Conservation (phyloP, 164 flowering plant genomes). For the Buxus sempervirens region DNA sequence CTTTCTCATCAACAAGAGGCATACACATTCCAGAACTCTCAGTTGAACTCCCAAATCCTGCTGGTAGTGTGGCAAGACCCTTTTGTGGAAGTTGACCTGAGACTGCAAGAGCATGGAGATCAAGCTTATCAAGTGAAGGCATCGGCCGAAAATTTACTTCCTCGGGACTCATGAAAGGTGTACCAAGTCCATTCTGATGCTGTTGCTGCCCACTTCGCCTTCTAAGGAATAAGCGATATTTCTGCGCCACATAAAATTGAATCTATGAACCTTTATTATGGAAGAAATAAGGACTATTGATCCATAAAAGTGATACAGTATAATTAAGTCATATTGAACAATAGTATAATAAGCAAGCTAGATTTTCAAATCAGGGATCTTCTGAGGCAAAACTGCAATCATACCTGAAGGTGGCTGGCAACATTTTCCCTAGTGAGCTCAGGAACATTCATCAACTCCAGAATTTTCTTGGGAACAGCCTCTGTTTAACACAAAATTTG, state of each 20-base stretch:
- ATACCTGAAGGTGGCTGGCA: slow-evolving; percentile 98
- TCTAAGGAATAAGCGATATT: slow-evolving; percentile 82
- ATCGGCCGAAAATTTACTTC: slow-evolving; percentile 51
- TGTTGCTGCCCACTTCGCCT: slow-evolving; percentile 68
- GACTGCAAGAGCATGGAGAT: slow-evolving; percentile 67
- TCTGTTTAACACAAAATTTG: slow-evolving; percentile 40
- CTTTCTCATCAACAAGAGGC: slow-evolving; percentile 62
- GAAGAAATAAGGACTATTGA: neutral
- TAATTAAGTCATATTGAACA: neutral
- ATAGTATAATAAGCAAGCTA: neutral
- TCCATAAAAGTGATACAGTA: neutral
- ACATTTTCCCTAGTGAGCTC: slow-evolving; percentile 98
- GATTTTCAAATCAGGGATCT: neutral
- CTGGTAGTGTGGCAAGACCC: slow-evolving; percentile 66
- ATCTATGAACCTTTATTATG: neutral
- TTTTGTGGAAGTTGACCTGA: slow-evolving; percentile 68
- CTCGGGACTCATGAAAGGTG: slow-evolving; percentile 47
- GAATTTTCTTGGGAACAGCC: slow-evolving; percentile 96
- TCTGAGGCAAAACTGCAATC: neutral
- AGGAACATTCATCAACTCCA: slow-evolving; percentile 94
- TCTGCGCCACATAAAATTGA: slow-evolving; percentile 43
- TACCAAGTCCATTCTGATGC: slow-evolving; percentile 47
- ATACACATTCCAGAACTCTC: slow-evolving; percentile 38
- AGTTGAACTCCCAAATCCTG: slow-evolving; percentile 44
- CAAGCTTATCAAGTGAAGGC: slow-evolving; percentile 54